Evolutionary conservation across 345 rosid genomes (phyloP).

Genomic region (Linum lewisii): DNA sequence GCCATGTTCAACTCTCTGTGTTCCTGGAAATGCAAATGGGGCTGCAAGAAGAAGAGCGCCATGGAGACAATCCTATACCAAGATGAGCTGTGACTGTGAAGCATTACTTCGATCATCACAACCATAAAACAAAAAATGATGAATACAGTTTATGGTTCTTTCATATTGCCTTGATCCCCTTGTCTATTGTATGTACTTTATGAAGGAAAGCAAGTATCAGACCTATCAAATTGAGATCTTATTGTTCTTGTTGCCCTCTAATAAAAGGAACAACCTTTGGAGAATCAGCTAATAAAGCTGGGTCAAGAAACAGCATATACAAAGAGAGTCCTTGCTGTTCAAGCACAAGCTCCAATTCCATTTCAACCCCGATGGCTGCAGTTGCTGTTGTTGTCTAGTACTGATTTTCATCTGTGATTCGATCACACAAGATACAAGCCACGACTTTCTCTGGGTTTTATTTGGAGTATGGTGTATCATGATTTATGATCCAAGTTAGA

Average conservation of each 20-base stretch:
- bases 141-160: background rate
- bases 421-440: background rate
- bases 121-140: too few relatives aligned
- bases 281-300: too few relatives aligned
- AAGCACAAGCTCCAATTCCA: background rate
- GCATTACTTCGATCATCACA: too few relatives aligned
- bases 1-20: slow-evolving; percentile 65
- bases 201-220: too few relatives aligned
- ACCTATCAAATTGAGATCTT: background rate
- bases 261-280: too few relatives aligned
- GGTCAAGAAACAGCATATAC: too few relatives aligned
- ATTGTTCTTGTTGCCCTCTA: too few relatives aligned
- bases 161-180: too few relatives aligned
- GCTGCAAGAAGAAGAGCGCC: slow-evolving; percentile 65
- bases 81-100: slow-evolving; percentile 48
- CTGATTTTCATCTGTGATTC: background rate
- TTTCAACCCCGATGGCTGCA: background rate
- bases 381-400: background rate
- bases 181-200: too few relatives aligned
- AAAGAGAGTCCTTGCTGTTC: background rate
- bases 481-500: too few relatives aligned
- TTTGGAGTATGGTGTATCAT: too few relatives aligned
- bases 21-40: slow-evolving; percentile 70
- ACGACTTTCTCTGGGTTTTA: background rate
- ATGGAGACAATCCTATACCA: slow-evolving; percentile 39